Conservation (phyloP, 768 basidiomycete genomes). For the Lactarius akahatsu region DNA sequence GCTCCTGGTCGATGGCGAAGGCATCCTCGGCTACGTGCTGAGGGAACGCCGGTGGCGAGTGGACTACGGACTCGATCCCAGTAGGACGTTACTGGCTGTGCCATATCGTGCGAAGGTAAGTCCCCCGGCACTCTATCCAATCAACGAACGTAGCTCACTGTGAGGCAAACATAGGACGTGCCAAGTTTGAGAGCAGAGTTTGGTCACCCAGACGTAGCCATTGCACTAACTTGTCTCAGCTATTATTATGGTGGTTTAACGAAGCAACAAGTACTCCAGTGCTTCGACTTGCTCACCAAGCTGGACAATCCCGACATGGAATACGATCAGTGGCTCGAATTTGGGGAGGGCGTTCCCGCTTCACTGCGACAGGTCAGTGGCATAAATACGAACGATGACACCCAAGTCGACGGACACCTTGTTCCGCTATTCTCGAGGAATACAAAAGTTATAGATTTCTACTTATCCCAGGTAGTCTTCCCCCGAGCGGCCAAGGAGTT, state of each 20-base stretch:
- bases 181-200: slow-evolving; percentile 49
- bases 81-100: slow-evolving; percentile 48
- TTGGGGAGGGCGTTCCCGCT: slow-evolving; percentile 32
- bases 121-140: background rate
- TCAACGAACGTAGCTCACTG: background rate
- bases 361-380: slow-evolving; percentile 37
- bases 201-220: slow-evolving; percentile 50
- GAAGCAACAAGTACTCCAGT: slow-evolving; percentile 38
- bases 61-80: slow-evolving; percentile 47
- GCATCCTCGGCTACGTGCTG: slow-evolving; percentile 42
- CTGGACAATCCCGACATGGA: slow-evolving; percentile 43
- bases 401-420: slow-evolving; percentile 35
- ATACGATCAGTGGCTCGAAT: slow-evolving; percentile 43
- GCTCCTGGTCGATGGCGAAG: slow-evolving; percentile 38
- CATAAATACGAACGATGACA: slow-evolving; percentile 45
- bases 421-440: slow-evolving; percentile 40
- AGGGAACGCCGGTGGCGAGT: slow-evolving; percentile 48
- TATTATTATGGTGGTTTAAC: slow-evolving; percentile 51
- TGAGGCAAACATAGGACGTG: slow-evolving; percentile 36
- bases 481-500: slow-evolving; percentile 52
- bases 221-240: slow-evolving; percentile 46
- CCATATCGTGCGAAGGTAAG: slow-evolving; percentile 46
- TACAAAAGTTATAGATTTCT: slow-evolving; percentile 46
- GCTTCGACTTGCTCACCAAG: slow-evolving; percentile 41
- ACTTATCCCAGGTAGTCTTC: slow-evolving; percentile 46